Percentiles rank a stretch among this genome's conserved stretches.
These are phyloP conservation scores for Microdochium bolleyi DNA, from an alignment of 2,329 filamentous ascomycete genomes.

Conservation along the genomic window DNA sequence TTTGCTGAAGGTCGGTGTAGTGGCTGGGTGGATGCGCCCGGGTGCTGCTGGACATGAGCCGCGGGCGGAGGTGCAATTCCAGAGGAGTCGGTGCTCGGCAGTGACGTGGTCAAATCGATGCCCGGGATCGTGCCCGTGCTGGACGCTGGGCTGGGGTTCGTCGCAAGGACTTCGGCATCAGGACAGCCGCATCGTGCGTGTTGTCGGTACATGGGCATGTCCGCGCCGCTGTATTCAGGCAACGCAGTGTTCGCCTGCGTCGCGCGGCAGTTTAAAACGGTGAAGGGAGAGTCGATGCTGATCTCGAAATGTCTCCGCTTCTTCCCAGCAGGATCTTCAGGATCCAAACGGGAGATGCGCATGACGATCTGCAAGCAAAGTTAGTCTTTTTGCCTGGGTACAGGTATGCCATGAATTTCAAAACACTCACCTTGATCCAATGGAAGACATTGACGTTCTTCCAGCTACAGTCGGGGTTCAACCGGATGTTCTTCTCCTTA, in stretches of 20 bases:
- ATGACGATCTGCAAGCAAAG: slow-evolving; percentile 63
- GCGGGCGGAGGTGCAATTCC: slow-evolving; percentile 43
- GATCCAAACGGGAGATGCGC: slow-evolving; percentile 78
- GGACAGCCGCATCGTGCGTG: slow-evolving; percentile 47
- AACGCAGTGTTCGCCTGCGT: slow-evolving; percentile 83
- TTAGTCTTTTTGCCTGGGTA: slow-evolving; percentile 2
- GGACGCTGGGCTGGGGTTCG: slow-evolving; percentile 61
- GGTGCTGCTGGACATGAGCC: slow-evolving; percentile 39
- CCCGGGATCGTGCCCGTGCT: slow-evolving; percentile 39
- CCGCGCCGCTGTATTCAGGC: slow-evolving; percentile 62
- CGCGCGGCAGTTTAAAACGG: slow-evolving; percentile 87
- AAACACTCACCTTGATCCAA: slow-evolving; percentile 75
- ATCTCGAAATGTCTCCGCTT: slow-evolving; percentile 91
- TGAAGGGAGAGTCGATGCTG: slow-evolving; percentile 91
- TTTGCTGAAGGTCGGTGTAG: slow-evolving; percentile 12
- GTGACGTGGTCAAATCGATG: slow-evolving; percentile 4
- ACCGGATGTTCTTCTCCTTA: slow-evolving; percentile 53
- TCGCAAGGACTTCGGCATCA: slow-evolving; percentile 34
- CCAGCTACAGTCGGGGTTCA: slow-evolving; percentile 90
- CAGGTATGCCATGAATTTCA: not conserved
- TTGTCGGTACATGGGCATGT: slow-evolving; percentile 40
- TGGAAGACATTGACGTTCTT: slow-evolving; percentile 91
- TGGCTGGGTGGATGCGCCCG: slow-evolving; percentile 11
- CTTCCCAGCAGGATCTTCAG: slow-evolving; percentile 59
- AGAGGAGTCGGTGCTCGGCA: slow-evolving; percentile 12